phyloP scores from a whole-genome alignment of 371 early-diverging fungal genomes.

The Mortierella polycephala region DNA sequence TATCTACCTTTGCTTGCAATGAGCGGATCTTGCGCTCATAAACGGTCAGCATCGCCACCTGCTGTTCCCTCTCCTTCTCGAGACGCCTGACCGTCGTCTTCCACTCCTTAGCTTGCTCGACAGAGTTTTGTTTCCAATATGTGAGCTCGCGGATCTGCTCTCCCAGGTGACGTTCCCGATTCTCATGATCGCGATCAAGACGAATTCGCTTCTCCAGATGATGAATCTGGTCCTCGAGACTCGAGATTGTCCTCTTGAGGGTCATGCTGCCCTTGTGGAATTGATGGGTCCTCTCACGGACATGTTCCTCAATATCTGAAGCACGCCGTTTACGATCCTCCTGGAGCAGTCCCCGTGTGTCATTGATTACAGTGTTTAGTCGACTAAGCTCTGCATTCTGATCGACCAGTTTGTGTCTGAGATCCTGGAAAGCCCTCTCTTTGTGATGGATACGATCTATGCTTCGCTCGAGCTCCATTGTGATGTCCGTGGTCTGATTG shows the following conservation, averaged over 20 bases:
- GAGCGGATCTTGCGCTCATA: conserved; percentile 7
- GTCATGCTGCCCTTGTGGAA: conserved; percentile 45
- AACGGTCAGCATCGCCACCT: not conserved
- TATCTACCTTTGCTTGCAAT: conserved; percentile 6
- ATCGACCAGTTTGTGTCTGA: conserved; percentile 5
- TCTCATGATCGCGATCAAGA: conserved; percentile 18
- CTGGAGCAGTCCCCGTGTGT: conserved; percentile 9
- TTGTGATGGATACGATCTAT: conserved; percentile 6
- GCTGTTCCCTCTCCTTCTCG: conserved; percentile 15
- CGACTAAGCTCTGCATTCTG: conserved; percentile 22
- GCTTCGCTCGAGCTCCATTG: conserved; percentile 12
- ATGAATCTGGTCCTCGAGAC: conserved; percentile 10
- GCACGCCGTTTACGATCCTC: conserved; percentile 20
- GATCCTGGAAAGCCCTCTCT: conserved; percentile 13
- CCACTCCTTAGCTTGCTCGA: conserved; percentile 37
- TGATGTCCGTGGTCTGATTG: not conserved
- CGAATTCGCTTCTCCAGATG: conserved; percentile 31
- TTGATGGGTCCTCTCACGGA: conserved; percentile 18
- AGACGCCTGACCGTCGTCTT: conserved; percentile 21
- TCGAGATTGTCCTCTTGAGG: conserved; percentile 56
- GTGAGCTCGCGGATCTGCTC: conserved; percentile 28
- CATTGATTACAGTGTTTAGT: conserved; percentile 15
- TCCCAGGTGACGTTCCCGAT: conserved; percentile 8
- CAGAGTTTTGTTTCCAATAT: conserved; percentile 29
- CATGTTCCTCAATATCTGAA: conserved; percentile 23